phyloP scores from a whole-genome alignment of 73 alveolate genomes.

The Paramecium biaurelia region DNA sequence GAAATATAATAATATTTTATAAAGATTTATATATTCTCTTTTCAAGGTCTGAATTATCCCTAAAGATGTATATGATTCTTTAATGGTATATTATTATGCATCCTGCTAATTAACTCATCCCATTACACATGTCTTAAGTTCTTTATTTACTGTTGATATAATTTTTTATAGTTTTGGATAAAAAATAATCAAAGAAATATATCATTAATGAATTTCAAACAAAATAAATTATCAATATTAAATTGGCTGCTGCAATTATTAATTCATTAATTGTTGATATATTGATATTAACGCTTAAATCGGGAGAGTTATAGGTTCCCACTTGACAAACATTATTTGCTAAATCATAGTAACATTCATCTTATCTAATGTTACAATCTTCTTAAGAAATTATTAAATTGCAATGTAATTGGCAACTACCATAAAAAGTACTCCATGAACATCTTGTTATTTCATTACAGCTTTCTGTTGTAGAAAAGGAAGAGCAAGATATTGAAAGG shows the following conservation, averaged over 20 bases:
- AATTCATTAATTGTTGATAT: not conserved
- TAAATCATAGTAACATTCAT: not conserved
- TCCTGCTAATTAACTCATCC: no score
- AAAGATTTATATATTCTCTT: no score
- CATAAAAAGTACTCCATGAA: not conserved
- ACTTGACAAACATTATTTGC: not conserved
- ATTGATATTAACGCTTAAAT: not conserved
- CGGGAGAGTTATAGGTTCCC: not conserved
- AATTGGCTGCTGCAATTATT: not conserved
- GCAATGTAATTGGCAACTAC: not conserved
- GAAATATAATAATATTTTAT: no score
- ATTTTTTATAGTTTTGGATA: not conserved
- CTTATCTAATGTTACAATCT: not conserved
- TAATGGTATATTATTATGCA: no score
- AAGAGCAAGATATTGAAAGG: not conserved
- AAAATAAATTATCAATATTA: not conserved
- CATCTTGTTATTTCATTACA: not conserved
- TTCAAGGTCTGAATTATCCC: no score
- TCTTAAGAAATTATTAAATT: not conserved
- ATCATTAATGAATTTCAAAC: not conserved
- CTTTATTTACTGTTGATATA: no score
- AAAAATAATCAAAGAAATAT: not conserved
- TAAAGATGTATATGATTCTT: no score
- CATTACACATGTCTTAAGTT: no score
- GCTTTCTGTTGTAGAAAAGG: not conserved